Evolutionary conservation across 176 grass and related monocot genomes (phyloP), one percentile per base, ranked within the genome.

Genomic region (Juncus inflexus): DNA sequence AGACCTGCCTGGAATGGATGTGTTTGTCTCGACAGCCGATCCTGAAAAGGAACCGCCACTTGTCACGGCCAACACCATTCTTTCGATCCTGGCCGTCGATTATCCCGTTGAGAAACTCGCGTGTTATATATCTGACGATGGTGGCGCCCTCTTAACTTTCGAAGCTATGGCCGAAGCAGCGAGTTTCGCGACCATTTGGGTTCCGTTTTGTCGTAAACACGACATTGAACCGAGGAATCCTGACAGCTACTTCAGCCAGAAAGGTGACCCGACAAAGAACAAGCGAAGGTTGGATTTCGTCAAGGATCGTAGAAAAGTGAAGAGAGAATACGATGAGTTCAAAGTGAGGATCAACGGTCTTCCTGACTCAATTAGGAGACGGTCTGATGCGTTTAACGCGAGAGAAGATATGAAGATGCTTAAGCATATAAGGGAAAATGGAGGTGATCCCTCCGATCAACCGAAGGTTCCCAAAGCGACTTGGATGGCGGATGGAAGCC

Each of bases 401-500:
- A 75, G 94, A 7, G 94, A 97, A 74, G 94, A 97, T 62, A 91
- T 97, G 94, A 97, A 97, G 82, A 82, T 88, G 66, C 77, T 91
- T 12, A 97, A 97, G 78, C 82, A 86, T 50, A 78, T 97, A 42
- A 90, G 85, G 13, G 94, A 97, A 75, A 84, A 52, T 1, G 94
- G 94, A 35, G 88, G 60, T 3, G 85, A 97, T 50, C 85, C 80
- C n/a, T 62, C 80, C 0, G 87, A 96, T 47, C 84, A 83, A 36
- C 86, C 89, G 6, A 97, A 97, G 74, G 79, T 97, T 4, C 79
- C 81, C 36, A 97, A 97, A 67, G 94, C 94, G 2, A 97, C 94
- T 12, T 97, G 94, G 94, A 97, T 97, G 94, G 94, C 94, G 3
- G 94, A 97, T 58, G 94, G 94, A 6, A 89, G 87, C 9, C 94